These are phyloP conservation scores for Ramularia endophylla DNA, from an alignment of 2,329 filamentous ascomycete species.

Conservation along the genomic window DNA sequence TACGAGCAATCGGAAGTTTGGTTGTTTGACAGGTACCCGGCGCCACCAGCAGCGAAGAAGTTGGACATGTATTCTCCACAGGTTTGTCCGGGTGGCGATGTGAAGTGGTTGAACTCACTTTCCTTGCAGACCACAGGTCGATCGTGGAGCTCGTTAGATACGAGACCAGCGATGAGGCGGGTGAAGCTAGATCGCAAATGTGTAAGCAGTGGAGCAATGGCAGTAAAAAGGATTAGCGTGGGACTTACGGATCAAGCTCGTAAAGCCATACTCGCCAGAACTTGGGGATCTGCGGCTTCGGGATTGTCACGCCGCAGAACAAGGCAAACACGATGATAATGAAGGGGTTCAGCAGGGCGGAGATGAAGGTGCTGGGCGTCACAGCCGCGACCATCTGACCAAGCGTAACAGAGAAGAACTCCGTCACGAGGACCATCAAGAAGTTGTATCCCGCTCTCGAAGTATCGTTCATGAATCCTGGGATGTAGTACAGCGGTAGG, in stretches of 20 bases:
- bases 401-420: slow-evolving; percentile 76
- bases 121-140: slow-evolving; percentile 55
- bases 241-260: slow-evolving; percentile 6
- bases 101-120: slow-evolving; percentile 62
- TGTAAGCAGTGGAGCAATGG: slow-evolving; percentile 1
- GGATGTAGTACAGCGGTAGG: slow-evolving; percentile 78
- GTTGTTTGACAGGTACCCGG: slow-evolving; percentile 66
- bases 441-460: slow-evolving; percentile 78
- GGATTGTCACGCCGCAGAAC: slow-evolving; percentile 84
- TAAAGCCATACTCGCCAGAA: neutral
- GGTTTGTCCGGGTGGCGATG: slow-evolving; percentile 56
- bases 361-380: slow-evolving; percentile 73
- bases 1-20: slow-evolving; percentile 66
- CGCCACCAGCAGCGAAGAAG: slow-evolving; percentile 63
- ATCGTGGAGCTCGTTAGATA: slow-evolving; percentile 68
- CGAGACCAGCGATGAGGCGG: slow-evolving; percentile 71
- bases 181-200: slow-evolving; percentile 54
- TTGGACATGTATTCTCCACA: slow-evolving; percentile 70
- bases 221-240: slow-evolving; percentile 2
- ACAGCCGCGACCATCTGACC: slow-evolving; percentile 70
- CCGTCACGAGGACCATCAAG: slow-evolving; percentile 75
- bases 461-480: slow-evolving; percentile 59
- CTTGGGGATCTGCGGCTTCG: slow-evolving; percentile 65
- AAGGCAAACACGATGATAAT: slow-evolving; percentile 75
- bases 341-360: slow-evolving; percentile 74